Percentiles rank a stretch among this genome's conserved stretches.
These are phyloP conservation scores for Phyllostachys edulis DNA, from an alignment of 176 grass and related monocot genomes.

Conservation along the genomic window DNA sequence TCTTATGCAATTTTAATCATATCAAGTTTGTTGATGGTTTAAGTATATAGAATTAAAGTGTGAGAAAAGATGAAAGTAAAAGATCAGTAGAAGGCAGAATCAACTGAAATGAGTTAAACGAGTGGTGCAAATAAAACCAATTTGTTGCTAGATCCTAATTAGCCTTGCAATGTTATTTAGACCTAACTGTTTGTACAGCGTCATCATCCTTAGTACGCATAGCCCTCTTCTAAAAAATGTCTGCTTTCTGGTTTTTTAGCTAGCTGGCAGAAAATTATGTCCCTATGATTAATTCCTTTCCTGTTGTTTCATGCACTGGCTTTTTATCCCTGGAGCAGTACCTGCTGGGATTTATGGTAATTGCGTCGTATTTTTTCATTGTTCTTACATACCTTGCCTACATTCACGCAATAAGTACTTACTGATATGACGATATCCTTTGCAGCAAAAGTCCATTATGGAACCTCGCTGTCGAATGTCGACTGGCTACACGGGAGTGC, in stretches of 20 bases:
- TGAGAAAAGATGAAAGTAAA: neutral
- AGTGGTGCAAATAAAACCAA: neutral
- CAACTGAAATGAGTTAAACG: too few relatives aligned
- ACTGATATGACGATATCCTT: neutral
- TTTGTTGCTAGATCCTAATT: neutral
- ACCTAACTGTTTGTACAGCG: neutral
- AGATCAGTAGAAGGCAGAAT: too few relatives aligned
- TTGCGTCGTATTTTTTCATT: slow-evolving; percentile 15
- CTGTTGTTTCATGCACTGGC: slow-evolving; percentile 61
- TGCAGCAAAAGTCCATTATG: slow-evolving; percentile 82
- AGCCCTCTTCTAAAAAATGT: neutral
- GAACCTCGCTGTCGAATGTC: slow-evolving; percentile 82
- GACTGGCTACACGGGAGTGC: slow-evolving; percentile 79
- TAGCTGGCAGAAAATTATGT: slow-evolving; percentile 11
- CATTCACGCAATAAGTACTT: neutral
- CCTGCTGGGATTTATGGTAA: slow-evolving; percentile 99
- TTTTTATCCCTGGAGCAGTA: slow-evolving; percentile 56
- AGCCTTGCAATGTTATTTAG: neutral
- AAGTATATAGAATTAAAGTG: neutral
- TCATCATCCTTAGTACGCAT: neutral
- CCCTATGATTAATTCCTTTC: slow-evolving; percentile 47
- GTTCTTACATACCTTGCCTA: neutral
- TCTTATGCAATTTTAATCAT: neutral
- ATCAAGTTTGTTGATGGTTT: neutral
- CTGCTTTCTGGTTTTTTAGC: slow-evolving; percentile 20